Percentiles rank a stretch among this genome's conserved stretches.
Evolutionary conservation across 116 monocot species (phyloP).

Genomic region (Iris pallida): DNA sequence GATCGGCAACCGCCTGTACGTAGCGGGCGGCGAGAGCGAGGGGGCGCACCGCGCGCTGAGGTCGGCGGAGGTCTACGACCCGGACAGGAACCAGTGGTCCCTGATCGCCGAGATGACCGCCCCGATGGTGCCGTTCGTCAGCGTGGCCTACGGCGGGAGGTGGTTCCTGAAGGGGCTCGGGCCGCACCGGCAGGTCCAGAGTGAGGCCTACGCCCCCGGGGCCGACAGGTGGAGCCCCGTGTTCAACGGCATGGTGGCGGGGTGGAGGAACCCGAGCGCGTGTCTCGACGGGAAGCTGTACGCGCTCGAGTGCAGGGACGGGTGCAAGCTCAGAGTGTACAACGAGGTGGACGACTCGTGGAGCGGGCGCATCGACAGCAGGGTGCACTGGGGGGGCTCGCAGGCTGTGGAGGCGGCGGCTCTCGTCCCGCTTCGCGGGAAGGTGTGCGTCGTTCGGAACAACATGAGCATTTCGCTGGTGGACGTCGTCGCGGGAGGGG

Average conservation of each 20-base stretch:
- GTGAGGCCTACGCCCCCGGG: constrained; percentile 47
- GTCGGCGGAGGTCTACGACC: constrained; percentile 63
- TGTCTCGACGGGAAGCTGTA: constrained; percentile 43
- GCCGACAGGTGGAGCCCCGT: constrained; percentile 37
- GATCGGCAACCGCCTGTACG: constrained; percentile 62
- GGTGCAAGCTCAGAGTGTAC: constrained; percentile 59
- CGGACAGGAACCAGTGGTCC: constrained; percentile 59
- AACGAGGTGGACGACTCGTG: constrained; percentile 33
- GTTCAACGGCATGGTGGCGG: constrained; percentile 45
- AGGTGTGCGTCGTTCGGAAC: constrained; percentile 55
- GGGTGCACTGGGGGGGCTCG: constrained; percentile 49
- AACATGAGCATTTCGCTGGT: constrained; percentile 65
- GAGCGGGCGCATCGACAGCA: constrained; percentile 40
- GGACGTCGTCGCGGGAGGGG: constrained; percentile 19
- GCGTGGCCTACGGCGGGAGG: constrained; percentile 41
- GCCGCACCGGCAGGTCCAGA: constrained; percentile 45
- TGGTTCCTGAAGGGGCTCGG: constrained; percentile 75
- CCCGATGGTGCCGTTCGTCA: constrained; percentile 60
- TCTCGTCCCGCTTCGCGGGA: constrained; percentile 44
- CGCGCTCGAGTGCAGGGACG: constrained; percentile 53
- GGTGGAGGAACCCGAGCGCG: constrained; percentile 58
- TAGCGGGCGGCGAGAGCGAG: constrained; percentile 64
- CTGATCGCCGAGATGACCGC: constrained; percentile 55
- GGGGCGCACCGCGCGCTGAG: constrained; percentile 24
- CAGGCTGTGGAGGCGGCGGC: constrained; percentile 53